These are phyloP conservation scores for Penicillium sp. DNA, from an alignment of 2,329 filamentous ascomycete genomes.

Conservation along the genomic window DNA sequence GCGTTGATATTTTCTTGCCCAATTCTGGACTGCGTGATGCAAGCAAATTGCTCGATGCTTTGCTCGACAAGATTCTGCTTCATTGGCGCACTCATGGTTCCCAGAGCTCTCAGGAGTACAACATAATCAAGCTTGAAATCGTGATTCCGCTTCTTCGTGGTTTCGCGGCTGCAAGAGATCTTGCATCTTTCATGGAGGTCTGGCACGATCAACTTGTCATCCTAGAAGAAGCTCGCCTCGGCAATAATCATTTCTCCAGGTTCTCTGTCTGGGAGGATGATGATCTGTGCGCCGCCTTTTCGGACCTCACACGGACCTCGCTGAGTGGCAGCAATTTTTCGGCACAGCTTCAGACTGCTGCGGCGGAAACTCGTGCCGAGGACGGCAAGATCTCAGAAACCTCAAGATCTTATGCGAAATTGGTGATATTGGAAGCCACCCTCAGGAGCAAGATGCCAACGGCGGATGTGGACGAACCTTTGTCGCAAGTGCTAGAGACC, in stretches of 20 bases:
- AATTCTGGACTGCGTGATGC: slow-evolving; percentile 39
- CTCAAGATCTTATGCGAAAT: slow-evolving; percentile 28
- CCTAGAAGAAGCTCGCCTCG: slow-evolving; percentile 30
- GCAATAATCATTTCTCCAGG: slow-evolving; percentile 15
- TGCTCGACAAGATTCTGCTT: slow-evolving; percentile 32
- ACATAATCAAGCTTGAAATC: slow-evolving; percentile 33
- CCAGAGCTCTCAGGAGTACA: slow-evolving; percentile 20
- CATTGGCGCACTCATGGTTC: slow-evolving; percentile 24
- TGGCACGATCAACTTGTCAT: slow-evolving; percentile 38
- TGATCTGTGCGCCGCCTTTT: slow-evolving; percentile 35
- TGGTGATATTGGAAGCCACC: slow-evolving; percentile 34
- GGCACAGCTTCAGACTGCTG: slow-evolving; percentile 28
- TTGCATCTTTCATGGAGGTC: slow-evolving; percentile 34
- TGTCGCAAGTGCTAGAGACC: slow-evolving; percentile 24
- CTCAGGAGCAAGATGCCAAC: slow-evolving; percentile 23
- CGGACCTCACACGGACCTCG: slow-evolving; percentile 28
- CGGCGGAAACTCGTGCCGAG: slow-evolving; percentile 22
- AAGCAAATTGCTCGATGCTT: slow-evolving; percentile 29
- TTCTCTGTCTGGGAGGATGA: slow-evolving; percentile 44
- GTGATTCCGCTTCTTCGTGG: slow-evolving; percentile 37
- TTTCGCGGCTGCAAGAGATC: slow-evolving; percentile 37
- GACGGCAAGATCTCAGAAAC: slow-evolving; percentile 24
- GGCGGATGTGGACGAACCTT: slow-evolving; percentile 18
- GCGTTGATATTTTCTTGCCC: slow-evolving; percentile 40
- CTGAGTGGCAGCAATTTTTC: slow-evolving; percentile 25